Base-by-base conservation (phyloP, 2,329 filamentous ascomycete genomes). In the Sporothrix globosa region DNA sequence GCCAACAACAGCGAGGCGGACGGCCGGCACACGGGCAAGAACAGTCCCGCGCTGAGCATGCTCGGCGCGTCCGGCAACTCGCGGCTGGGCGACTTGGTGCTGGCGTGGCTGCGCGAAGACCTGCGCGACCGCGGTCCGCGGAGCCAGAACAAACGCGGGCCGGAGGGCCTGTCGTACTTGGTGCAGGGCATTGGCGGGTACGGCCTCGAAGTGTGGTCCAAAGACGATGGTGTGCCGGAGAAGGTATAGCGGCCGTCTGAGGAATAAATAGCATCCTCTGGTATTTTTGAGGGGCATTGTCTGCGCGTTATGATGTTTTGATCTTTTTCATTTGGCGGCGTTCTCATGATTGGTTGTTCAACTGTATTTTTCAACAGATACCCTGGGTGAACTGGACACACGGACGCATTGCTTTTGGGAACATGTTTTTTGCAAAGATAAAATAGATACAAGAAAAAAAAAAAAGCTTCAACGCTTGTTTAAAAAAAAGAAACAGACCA, bases 51-150 rank as follows among this genome's bases (percentile, higher is more conserved):
- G n/a, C 30, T 53, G 13, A 71, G 56, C 27, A 46, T 70, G 39
- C 56, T 75, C 52, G 74, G 73, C 5, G 74, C 74, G 39, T 84
- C 83, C 2, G 93, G 93, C 48, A 97, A 97, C 80, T 96, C 91
- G 76, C 87, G 88, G 70, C 84, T 98, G 9, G 94, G 95, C 11
- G 91, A 97, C 81, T 81, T 99, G 73, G 96, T 98, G 41, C 82
- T 99, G 75, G 85, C 85, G 69, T 99, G 96, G 96, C 83, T 99
- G 79, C 88, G 88, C 77, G 87, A 91, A 72, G 95, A 98, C 81
- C 80, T 97, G 73, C 83, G 85, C 75, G 90, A 91, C 74, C 84
- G 95, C 74, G 95, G 95, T 0, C 94, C 94, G 3, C 84, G 95
- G 63, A 91, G 83, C 74, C 80, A 87, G 74, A 82, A 83, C 53